Percentiles rank a stretch among this genome's conserved stretches.
phyloP scores from a whole-genome alignment of 352 stramenopile genomes.

The Lagenidium giganteum region DNA sequence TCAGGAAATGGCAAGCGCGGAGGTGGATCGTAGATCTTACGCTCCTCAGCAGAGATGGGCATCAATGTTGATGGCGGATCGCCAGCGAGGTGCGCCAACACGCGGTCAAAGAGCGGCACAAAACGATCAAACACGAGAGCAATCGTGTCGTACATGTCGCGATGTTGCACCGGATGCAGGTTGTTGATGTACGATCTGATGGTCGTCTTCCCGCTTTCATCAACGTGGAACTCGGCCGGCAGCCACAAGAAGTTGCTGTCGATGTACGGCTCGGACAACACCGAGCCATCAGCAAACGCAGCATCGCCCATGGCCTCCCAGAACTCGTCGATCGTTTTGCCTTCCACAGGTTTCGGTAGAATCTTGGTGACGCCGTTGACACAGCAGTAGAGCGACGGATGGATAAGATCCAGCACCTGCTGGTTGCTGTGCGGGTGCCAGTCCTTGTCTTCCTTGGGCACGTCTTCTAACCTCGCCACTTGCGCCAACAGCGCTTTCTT shows the following conservation, averaged over 20 bases:
- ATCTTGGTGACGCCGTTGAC: slow-evolving; percentile 28
- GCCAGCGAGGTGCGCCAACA: slow-evolving; percentile 13
- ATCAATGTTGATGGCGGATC: background rate
- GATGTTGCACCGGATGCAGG: slow-evolving; percentile 25
- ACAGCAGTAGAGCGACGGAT: slow-evolving; percentile 60
- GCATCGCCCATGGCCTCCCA: no score
- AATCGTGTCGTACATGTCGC: slow-evolving; percentile 25
- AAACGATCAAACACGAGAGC: slow-evolving; percentile 25
- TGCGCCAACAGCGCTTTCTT: slow-evolving; percentile 22
- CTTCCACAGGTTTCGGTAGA: background rate
- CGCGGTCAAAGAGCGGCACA: slow-evolving; percentile 31
- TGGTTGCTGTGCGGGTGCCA: slow-evolving; percentile 47
- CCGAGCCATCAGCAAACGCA: no score
- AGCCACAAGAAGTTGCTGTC: slow-evolving; percentile 44
- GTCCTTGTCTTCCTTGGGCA: slow-evolving; percentile 35
- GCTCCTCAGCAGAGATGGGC: background rate
- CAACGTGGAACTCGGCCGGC: slow-evolving; percentile 24
- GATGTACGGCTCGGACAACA: background rate
- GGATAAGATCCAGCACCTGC: slow-evolving; percentile 49
- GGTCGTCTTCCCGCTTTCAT: slow-evolving; percentile 7
- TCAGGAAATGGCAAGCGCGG: slow-evolving; percentile 8
- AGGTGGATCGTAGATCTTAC: slow-evolving; percentile 9
- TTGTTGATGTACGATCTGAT: slow-evolving; percentile 54
- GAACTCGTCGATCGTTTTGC: background rate
- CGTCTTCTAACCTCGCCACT: slow-evolving; percentile 25